Conservation (phyloP, 2,329 filamentous ascomycete species). For the Onygenales sp. region DNA sequence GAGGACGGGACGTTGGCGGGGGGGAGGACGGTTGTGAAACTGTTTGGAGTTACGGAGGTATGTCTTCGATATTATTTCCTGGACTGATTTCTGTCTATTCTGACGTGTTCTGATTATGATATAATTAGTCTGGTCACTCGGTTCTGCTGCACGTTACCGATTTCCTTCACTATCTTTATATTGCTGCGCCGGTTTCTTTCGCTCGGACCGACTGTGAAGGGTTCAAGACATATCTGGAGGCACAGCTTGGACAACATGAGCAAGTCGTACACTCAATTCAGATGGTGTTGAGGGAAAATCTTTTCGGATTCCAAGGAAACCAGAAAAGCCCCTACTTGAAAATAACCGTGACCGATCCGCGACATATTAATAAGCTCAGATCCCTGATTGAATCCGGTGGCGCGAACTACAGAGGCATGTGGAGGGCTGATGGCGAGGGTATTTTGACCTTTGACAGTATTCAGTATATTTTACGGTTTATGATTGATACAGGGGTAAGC, state of each 20-base stretch:
- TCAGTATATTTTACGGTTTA: constrained; percentile 89
- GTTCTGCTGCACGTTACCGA: constrained; percentile 90
- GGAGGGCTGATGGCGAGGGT: constrained; percentile 59
- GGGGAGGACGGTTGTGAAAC: constrained; percentile 68
- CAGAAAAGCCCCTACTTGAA: constrained; percentile 86
- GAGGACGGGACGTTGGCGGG: constrained; percentile 79
- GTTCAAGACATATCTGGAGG: constrained; percentile 74
- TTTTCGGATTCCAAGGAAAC: constrained; percentile 92
- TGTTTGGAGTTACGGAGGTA: constrained; percentile 86
- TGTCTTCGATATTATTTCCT: constrained; percentile 21
- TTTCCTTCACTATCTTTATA: constrained; percentile 93
- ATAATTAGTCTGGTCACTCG: constrained; percentile 61
- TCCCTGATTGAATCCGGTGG: constrained; percentile 61
- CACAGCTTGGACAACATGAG: constrained; percentile 62
- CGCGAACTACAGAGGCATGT: constrained; percentile 85
- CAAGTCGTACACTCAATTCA: constrained; percentile 70
- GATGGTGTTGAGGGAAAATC: constrained; percentile 76
- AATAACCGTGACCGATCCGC: constrained; percentile 85
- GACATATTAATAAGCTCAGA: constrained; percentile 67
- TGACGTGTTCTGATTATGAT: constrained; percentile 8
- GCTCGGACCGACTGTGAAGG: constrained; percentile 64
- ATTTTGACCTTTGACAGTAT: constrained; percentile 93
- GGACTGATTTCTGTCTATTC: not conserved
- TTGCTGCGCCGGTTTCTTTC: constrained; percentile 79
- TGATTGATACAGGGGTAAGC: constrained; percentile 84